Conservation (phyloP, 1,139 yeast species). For the Pichia sp. region DNA sequence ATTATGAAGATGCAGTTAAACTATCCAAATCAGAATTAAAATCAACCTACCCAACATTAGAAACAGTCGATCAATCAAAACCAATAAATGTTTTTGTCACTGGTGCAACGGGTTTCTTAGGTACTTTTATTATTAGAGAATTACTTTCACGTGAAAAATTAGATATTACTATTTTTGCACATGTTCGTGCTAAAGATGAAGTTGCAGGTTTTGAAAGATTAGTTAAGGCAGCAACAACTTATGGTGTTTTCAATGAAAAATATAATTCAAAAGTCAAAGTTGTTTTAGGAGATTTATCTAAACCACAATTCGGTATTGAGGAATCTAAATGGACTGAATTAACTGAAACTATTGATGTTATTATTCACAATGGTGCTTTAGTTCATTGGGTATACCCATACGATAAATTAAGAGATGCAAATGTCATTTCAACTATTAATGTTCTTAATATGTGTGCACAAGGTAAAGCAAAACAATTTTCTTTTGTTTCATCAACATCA, state of each 20-base stretch:
- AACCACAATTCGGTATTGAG: constrained; percentile 64
- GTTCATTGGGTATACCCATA: constrained; percentile 99
- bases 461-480: constrained; percentile 80
- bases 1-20: constrained; percentile 68
- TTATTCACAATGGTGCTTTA: constrained; percentile 93
- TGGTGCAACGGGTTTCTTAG: constrained; percentile 95
- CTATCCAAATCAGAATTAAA: constrained; percentile 43
- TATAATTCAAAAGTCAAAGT: constrained; percentile 57
- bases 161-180: constrained; percentile 65
- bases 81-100: constrained; percentile 72
- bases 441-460: constrained; percentile 68
- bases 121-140: constrained; percentile 79
- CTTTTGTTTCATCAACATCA: constrained; percentile 94
- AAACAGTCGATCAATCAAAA: constrained; percentile 31
- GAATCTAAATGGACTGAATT: constrained; percentile 52
- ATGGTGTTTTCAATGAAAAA: constrained; percentile 74
- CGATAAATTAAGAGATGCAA: constrained; percentile 82
- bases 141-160: constrained; percentile 46
- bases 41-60: constrained; percentile 35
- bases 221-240: constrained; percentile 68
- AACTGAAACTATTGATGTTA: constrained; percentile 60
- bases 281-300: constrained; percentile 77
- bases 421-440: constrained; percentile 81
- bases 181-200: constrained; percentile 76
- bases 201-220: constrained; percentile 71